Evolutionary conservation across 1,139 yeast genomes (phyloP).

Genomic region (Pichia sp.): DNA sequence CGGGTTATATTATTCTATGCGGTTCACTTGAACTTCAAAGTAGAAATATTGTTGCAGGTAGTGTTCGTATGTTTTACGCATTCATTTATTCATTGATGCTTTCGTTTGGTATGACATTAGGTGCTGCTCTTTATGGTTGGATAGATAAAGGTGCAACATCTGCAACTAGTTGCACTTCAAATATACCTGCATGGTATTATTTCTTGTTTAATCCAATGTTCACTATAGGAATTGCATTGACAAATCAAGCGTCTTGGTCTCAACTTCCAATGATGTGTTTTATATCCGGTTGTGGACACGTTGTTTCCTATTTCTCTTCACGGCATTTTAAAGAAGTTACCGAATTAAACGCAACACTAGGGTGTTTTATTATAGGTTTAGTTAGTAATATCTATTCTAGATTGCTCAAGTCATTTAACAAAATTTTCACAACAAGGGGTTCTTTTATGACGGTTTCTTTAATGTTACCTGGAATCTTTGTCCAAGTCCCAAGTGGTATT

Average conservation of each 20-base stretch:
- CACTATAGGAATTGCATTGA: conserved; percentile 68
- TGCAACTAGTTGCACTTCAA: conserved; percentile 55
- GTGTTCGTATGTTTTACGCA: conserved; percentile 96
- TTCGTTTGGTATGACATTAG: conserved; percentile 92
- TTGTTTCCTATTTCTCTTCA: conserved; percentile 84
- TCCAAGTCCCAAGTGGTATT: conserved; percentile 92
- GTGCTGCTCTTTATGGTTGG: conserved; percentile 95
- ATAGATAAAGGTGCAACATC: conserved; percentile 75
- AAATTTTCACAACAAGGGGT: conserved; percentile 24
- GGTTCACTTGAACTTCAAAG: conserved; percentile 92
- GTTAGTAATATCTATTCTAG: conserved; percentile 87
- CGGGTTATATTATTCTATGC: conserved; percentile 88
- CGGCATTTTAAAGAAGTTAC: conserved; percentile 67
- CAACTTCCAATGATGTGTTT: conserved; percentile 82
- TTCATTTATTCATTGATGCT: conserved; percentile 86
- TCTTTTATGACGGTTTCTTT: conserved; percentile 92
- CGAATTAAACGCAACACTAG: conserved; percentile 84
- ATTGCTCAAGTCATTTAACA: conserved; percentile 51
- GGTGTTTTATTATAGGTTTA: conserved; percentile 90
- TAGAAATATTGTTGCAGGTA: conserved; percentile 86
- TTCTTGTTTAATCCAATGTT: conserved; percentile 81
- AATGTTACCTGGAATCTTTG: conserved; percentile 93
- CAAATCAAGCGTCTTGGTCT: conserved; percentile 78
- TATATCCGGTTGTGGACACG: conserved; percentile 76
- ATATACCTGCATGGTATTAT: conserved; percentile 62